Conservation (phyloP, 257 asterid species). For the Anisodus tanguticus region DNA sequence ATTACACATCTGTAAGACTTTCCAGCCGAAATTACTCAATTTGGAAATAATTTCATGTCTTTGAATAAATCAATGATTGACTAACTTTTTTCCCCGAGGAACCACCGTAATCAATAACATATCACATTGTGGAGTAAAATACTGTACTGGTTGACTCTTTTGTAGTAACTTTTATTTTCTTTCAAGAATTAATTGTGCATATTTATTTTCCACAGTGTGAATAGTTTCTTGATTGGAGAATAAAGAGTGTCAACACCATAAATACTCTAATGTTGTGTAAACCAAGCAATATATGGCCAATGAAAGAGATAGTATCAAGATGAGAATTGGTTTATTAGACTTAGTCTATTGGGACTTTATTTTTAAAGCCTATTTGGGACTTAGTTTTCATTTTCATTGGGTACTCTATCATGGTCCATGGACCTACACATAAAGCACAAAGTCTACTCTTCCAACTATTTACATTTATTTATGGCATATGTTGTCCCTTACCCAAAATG, state of each 20-base stretch:
- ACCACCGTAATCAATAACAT: not conserved
- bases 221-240: not conserved
- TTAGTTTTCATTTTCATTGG: not conserved
- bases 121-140: not conserved
- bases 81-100: not conserved
- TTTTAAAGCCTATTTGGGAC: not conserved
- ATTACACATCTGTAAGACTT: too few relatives aligned
- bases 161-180: not conserved
- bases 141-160: not conserved
- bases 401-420: not conserved
- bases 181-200: not conserved
- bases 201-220: not conserved
- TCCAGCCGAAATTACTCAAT: not conserved
- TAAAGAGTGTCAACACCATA: not conserved
- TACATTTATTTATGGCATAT: not conserved
- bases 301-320: slow-evolving; percentile 6
- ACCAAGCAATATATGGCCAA: not conserved
- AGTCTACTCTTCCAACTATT: not conserved
- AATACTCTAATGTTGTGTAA: not conserved
- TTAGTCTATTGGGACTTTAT: not conserved
- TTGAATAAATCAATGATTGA: not conserved
- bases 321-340: slow-evolving; percentile 17
- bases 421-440: not conserved
- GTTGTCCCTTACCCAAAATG: slow-evolving; percentile 7
- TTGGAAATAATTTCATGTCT: not conserved